phyloP scores from a whole-genome alignment of 257 asterid species.

The Petunia axillaris region DNA sequence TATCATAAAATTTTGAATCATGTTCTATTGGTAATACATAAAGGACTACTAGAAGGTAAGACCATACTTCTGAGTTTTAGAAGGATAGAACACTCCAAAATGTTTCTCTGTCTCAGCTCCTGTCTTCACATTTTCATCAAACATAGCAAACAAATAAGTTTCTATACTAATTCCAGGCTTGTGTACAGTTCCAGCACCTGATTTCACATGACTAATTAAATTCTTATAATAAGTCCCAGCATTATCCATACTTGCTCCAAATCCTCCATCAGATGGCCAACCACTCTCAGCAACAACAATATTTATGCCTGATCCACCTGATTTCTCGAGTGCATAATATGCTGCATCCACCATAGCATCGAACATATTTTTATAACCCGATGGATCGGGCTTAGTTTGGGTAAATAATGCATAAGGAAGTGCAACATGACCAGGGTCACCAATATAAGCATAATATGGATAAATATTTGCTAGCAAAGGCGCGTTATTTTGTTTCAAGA shows the following conservation, averaged over 20 bases:
- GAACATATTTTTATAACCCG: constrained; percentile 38
- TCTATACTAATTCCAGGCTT: constrained; percentile 39
- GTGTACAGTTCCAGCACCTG: constrained; percentile 37
- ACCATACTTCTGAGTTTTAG: constrained; percentile 35
- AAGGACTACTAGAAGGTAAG: constrained; percentile 22
- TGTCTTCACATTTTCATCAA: constrained; percentile 53
- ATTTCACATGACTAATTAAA: constrained; percentile 31
- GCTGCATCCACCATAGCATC: constrained; percentile 43
- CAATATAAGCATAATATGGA: constrained; percentile 31
- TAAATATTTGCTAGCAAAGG: constrained; percentile 41
- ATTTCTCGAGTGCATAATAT: constrained; percentile 39
- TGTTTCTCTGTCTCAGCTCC: constrained; percentile 42
- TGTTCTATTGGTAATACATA: too few relatives aligned
- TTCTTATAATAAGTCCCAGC: constrained; percentile 29
- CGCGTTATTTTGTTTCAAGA: constrained; percentile 24
- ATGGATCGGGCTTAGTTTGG: constrained; percentile 26
- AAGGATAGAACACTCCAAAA: constrained; percentile 51
- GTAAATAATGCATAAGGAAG: constrained; percentile 35
- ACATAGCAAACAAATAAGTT: constrained; percentile 60
- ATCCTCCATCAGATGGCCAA: constrained; percentile 48
- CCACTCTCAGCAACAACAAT: constrained; percentile 49
- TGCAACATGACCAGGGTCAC: neutral
- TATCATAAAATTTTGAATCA: too few relatives aligned
- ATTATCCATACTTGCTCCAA: constrained; percentile 23
- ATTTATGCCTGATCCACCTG: constrained; percentile 28